Evolutionary conservation across 352 stramenopile genomes (phyloP), one percentile per base, ranked within the genome.

Genomic region (Pythium periplocum): DNA sequence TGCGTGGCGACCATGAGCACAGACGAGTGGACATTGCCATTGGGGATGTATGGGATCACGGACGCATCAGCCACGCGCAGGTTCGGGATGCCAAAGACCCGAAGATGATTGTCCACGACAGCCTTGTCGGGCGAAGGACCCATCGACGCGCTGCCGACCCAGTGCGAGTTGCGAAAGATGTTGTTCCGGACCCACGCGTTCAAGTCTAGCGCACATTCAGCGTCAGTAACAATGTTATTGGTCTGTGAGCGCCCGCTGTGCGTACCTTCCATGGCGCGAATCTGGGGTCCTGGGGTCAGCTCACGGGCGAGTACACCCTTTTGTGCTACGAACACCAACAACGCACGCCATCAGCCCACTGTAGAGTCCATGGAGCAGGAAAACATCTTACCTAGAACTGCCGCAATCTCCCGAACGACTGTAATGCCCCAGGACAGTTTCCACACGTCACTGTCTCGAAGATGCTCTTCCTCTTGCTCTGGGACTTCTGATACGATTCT

Each of bases 131-230:
- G 57, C 1, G 55, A 54, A 2, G 49, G 53, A 17, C 59, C 83
- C 82, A 97, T 95, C 2, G 75, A 67, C 10, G 81, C 81, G 57
- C 75, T 90, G 34, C 87, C 80, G 32, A 89, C 79, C 86, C 86
- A 95, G 48, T 96, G 86, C 9, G 75, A 86, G 55, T 96, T 96
- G 32, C 73, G 72, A 40, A 94, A 87, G 2, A 86, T 65, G 45
- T 83, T 68, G 36, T 69, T 45, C 17, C 69, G 55, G 5, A 97
- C 74, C 78, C 86, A 95, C 6, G 61, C 48, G 12, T 85, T 55
- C 54, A 96, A 60, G 17, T 72, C 75, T 78, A 58, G 34, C 26
- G 48, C 32, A n/a, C 67, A 54, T 47, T 45, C 43, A 48, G 58
- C 33, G 48, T 49, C 9, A 49, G 44, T 4, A 42, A 32, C 42